Base-by-base conservation (phyloP, 192 early-diverging fungal species). In the Cetraspora pellucida region DNA sequence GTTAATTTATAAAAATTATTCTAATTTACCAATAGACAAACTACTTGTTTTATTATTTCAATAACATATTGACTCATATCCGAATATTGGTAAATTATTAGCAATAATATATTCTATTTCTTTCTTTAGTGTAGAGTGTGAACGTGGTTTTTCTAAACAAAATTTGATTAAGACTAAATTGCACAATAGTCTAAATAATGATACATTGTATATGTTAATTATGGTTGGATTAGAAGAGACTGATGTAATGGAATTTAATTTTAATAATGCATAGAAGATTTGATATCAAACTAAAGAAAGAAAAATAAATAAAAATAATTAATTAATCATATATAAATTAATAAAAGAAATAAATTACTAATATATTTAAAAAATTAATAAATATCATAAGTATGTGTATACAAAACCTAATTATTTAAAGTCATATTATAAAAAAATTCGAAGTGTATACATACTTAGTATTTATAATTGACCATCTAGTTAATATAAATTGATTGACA, bases 151-250 rank as follows among this genome's bases (percentile, higher is more conserved):
- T 14, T 14, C 19, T 9, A 54, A 54, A 54, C 11, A 54, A 54
- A 54, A 54, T 1, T 54, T 13, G 16, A 54, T 54, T 14, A 57
- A 57, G 23, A 57, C 55, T 57, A 19, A 57, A n/a, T 57, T 57
- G 17, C 17, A 14, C 16, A 54, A 54, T 54, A n/a, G 3, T 54
- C 16, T 54, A 14, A 54, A 54, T 54, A 54, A 54, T 14, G 52
- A 13, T 54, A 54, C 52, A 13, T 13, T 54, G 16, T 14, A 54
- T 54, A 54, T 54, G 11, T 54, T 54, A 54, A 54, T 57, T 9
- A 57, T 57, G 55, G 55, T 57, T 57, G 55, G 55, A 57, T 57
- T 57, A 19, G 19, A 57, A n/a, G 19, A 57, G n/a, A 57, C 10
- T 1, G 17, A 57, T 57, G 17, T n/a, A 4, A 23, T 4, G 17